Evolutionary conservation across 192 early-diverging fungal species (phyloP), one percentile per base, ranked within the genome.

Genomic region (Coemansia sp.): DNA sequence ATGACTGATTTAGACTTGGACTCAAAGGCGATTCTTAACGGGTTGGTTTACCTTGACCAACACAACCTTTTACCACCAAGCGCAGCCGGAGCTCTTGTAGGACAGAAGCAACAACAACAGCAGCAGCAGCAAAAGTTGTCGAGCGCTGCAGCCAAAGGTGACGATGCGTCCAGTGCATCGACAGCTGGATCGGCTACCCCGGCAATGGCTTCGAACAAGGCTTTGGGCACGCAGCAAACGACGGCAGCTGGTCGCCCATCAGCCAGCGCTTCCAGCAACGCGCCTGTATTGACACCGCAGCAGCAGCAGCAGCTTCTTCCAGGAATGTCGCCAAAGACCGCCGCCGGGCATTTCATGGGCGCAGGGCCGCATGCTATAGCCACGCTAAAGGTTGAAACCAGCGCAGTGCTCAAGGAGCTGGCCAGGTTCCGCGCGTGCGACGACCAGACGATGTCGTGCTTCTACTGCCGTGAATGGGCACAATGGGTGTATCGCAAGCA

Each of bases 401-500:
- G 71, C 52, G 63, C 77, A 5, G 72, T 91, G 42, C 80, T 87
- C 32, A 92, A 92, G 64, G 90, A 92, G 66, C 63, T 92, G 50
- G 67, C 76, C 7, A 78, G 88, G 57, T 92, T 88, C 66, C 84
- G 91, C 8, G 83, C 90, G 17, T 92, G 91, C 54, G 89, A 91
- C 67, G 82, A 83, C 67, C 83, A 83, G 56, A 87, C 84, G 25
- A 85, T 86, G 69, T 75, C 82, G 64, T 87, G 88, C 64, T 88
- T 89, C 42, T 92, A 90, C 62, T 92, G 91, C 63, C 88, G 91
- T 33, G 91, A 92, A 72, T 92, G 91, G 91, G 88, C 89, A 30
- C 86, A 86, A 58, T 88, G 80, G 76, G 87, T 92, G 5, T 92
- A 91, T 64, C 88, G 90, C 63, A 88, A 88, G 76, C 86, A 73